Conservation (phyloP, 2,329 filamentous ascomycete species). For the Calonectria naviculata region DNA sequence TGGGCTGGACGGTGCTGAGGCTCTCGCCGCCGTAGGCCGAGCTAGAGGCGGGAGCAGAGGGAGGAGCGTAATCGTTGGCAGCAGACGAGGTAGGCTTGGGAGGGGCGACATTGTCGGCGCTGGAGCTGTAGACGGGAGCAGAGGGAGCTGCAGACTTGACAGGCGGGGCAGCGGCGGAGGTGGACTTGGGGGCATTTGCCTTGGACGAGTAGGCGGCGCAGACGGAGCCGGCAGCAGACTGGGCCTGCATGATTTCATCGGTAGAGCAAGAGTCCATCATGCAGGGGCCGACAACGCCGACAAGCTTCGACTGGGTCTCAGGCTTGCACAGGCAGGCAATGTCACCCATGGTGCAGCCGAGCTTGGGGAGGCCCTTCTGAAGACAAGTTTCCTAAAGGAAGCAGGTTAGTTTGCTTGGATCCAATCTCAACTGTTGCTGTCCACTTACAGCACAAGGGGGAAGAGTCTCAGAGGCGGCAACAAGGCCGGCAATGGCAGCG, state of each 20-base stretch:
- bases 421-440: neutral
- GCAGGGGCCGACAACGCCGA: constrained; percentile 44
- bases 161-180: constrained; percentile 3
- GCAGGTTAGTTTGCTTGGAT: neutral
- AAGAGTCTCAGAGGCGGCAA: constrained; percentile 51
- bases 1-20: neutral
- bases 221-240: constrained; percentile 42
- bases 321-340: constrained; percentile 52
- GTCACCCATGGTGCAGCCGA: constrained; percentile 50
- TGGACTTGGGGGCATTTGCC: constrained; percentile 15
- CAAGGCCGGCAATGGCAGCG: constrained; percentile 48
- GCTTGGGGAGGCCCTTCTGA: constrained; percentile 44
- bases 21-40: constrained; percentile 5
- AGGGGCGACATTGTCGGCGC: neutral
- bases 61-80: neutral
- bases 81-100: neutral
- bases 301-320: constrained; percentile 45
- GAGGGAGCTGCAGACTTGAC: constrained; percentile 27
- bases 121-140: constrained; percentile 17
- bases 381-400: constrained; percentile 47
- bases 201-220: constrained; percentile 40
- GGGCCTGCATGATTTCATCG: constrained; percentile 44
- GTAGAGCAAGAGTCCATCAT: constrained; percentile 47
- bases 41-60: constrained; percentile 21
- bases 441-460: constrained; percentile 54